These are phyloP conservation scores for Wickerhamiella galacta DNA, from an alignment of 805 yeast genomes.

Conservation along the genomic window DNA sequence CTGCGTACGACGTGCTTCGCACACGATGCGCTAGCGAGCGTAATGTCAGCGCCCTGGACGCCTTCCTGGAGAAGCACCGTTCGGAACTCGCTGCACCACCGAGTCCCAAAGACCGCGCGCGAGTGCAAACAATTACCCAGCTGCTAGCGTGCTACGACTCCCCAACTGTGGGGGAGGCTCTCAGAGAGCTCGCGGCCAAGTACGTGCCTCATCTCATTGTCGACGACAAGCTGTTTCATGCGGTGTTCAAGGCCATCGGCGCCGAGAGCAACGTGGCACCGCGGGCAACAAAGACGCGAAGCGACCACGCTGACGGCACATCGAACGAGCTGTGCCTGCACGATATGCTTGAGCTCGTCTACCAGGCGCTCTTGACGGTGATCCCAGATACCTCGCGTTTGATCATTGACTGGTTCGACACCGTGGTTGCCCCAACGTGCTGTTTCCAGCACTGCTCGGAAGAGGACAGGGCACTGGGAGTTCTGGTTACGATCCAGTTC, in stretches of 20 bases:
- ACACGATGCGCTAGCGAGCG: too few relatives aligned
- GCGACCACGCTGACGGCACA: too few relatives aligned
- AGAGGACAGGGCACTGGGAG: conserved; percentile 6
- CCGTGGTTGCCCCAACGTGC: neutral
- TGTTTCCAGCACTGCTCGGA: neutral
- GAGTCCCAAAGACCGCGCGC: too few relatives aligned
- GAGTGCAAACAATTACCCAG: too few relatives aligned
- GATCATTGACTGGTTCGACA: conserved; percentile 11
- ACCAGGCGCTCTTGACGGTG: conserved; percentile 12
- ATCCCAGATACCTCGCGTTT: conserved; percentile 12
- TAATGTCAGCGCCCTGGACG: conserved; percentile 9
- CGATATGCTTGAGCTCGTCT: conserved; percentile 11
- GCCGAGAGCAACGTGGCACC: conserved; percentile 2
- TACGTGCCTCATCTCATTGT: conserved; percentile 8
- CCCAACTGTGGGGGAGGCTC: too few relatives aligned
- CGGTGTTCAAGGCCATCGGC: conserved; percentile 7
- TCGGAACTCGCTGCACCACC: conserved; percentile 4
- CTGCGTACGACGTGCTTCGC: too few relatives aligned
- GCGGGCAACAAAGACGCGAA: neutral
- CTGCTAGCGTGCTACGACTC: too few relatives aligned
- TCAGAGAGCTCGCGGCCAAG: neutral
- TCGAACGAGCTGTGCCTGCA: neutral
- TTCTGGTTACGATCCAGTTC: conserved; percentile 14
- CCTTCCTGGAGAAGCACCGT: conserved; percentile 7
- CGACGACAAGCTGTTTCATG: conserved; percentile 9